Percentiles rank a stretch among this genome's conserved stretches.
Evolutionary conservation across 768 basidiomycete genomes (phyloP).

Genomic region (Rhodotorula sphaerocarpa): DNA sequence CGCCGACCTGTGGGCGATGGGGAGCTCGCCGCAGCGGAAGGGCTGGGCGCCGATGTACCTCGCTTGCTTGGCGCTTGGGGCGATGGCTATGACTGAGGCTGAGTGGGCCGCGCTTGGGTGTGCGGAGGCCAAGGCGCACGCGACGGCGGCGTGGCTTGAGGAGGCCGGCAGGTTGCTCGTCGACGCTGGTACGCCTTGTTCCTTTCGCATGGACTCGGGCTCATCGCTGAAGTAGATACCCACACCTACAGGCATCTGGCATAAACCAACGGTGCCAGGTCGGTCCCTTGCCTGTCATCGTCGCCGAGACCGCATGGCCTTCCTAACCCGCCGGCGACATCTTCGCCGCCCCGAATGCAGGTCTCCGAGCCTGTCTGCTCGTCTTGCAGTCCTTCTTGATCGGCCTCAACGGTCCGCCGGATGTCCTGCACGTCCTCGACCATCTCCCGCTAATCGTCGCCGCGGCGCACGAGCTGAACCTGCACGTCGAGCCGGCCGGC

Average conservation of each 20-base stretch:
- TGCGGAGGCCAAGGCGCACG: not conserved
- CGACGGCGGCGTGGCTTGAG: not conserved
- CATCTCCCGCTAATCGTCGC: not conserved
- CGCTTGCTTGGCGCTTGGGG: not conserved
- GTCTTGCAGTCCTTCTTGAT: not conserved
- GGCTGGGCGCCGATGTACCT: not conserved
- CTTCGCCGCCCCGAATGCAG: not conserved
- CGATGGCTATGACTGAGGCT: not conserved
- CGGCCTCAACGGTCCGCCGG: not conserved
- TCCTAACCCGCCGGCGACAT: no score
- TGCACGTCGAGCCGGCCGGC: not conserved
- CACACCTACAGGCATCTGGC: not conserved
- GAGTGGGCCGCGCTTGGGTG: not conserved
- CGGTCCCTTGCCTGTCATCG: no score
- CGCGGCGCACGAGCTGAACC: not conserved
- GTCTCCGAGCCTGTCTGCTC: slow-evolving; percentile 6
- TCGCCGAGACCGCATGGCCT: no score
- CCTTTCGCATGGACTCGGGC: not conserved
- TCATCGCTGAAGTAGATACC: not conserved
- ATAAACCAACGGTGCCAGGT: not conserved
- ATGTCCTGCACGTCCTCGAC: not conserved
- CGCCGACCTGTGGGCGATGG: not conserved
- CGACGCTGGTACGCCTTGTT: not conserved
- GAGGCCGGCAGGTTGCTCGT: not conserved
- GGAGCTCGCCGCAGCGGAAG: not conserved